Evolutionary conservation across 106 monocot species (phyloP).

Genomic region (Cymbidium sinense): DNA sequence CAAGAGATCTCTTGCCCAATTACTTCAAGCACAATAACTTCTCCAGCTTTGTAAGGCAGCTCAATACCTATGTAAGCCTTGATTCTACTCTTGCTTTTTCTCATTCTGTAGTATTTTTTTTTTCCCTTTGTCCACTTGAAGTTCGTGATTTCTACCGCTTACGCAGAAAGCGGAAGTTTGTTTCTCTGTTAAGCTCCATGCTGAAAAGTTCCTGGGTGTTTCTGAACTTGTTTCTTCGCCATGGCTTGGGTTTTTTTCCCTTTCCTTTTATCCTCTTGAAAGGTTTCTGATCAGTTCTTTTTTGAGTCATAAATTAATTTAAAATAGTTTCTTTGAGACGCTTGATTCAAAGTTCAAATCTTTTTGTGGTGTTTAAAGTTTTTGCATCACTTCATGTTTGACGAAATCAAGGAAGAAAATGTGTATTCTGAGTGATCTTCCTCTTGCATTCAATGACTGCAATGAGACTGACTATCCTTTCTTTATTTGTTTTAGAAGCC

Average conservation of each 20-base stretch:
- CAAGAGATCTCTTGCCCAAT: slow-evolving; percentile 14
- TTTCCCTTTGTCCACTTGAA: not conserved
- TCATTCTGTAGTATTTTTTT: not conserved
- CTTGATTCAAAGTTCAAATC: not conserved
- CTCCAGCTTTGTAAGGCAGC: slow-evolving; percentile 43
- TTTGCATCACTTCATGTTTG: not conserved
- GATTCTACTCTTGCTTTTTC: not conserved
- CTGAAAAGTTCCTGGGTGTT: not conserved
- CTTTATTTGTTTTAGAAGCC: no score
- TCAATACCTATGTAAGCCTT: slow-evolving; percentile 37
- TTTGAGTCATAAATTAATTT: not conserved
- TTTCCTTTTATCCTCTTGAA: no score
- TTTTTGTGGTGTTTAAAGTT: not conserved
- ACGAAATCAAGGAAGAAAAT: not conserved
- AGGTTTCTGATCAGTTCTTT: not conserved
- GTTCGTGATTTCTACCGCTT: not conserved
- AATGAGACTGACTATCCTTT: not conserved
- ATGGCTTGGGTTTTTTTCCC: not conserved
- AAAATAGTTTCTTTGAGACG: not conserved
- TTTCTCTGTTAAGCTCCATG: not conserved
- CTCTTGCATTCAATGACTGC: not conserved
- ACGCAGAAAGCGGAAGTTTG: no score
- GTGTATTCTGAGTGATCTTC: not conserved
- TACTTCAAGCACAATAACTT: slow-evolving; percentile 45
- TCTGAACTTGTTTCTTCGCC: not conserved